Base-by-base conservation (phyloP, 2,329 filamentous ascomycete genomes). In the Capronia epimyces region DNA sequence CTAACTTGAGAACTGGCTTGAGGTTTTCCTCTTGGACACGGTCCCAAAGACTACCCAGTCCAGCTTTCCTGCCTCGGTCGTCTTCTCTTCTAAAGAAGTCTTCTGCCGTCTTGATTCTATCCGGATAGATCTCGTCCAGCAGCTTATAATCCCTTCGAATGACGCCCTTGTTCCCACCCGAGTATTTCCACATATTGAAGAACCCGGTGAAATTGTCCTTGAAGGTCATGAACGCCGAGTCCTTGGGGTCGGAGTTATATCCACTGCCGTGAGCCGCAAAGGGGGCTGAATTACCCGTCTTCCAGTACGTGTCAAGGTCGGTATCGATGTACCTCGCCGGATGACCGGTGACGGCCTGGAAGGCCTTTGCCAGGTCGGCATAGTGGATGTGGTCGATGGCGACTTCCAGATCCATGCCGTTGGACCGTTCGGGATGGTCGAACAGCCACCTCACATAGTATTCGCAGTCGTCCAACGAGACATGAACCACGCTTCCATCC, bases 51-150 rank as follows among this genome's bases (percentile, higher is more conserved):
- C 47, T 53, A 4, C 57, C 57, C 39, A 49, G 21, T 15, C 57
- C 55, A 10, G 44, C 22, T 24, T 27, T 41, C 24, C 40, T 50
- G 12, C 55, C 57, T 16, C 43, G 20, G 5, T 39, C 50, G 18
- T 58, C 55, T 36, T 60, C 57, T 16, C 48, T 49, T n/a, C 53
- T 44, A 44, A 79, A 73, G 67, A 72, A 80, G 54, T 79, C 70
- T 58, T 76, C 74, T 0, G 69, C 73, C 27, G 64, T 73, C 59
- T 62, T 70, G 49, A 77, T 72, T n/a, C 77, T 65, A 1, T 60
- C 59, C 0, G 77, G 76, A 59, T 75, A 68, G 43, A 80, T 79
- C 62, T 75, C 68, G 58, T 79, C 76, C 36, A 80, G 61, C 15
- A 79, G 53, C 12, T 58, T 64, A 58, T 77, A 78, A 58, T 80